These are phyloP conservation scores for Gracilaria caudata DNA, from an alignment of 23 red algal genomes.

Conservation along the genomic window DNA sequence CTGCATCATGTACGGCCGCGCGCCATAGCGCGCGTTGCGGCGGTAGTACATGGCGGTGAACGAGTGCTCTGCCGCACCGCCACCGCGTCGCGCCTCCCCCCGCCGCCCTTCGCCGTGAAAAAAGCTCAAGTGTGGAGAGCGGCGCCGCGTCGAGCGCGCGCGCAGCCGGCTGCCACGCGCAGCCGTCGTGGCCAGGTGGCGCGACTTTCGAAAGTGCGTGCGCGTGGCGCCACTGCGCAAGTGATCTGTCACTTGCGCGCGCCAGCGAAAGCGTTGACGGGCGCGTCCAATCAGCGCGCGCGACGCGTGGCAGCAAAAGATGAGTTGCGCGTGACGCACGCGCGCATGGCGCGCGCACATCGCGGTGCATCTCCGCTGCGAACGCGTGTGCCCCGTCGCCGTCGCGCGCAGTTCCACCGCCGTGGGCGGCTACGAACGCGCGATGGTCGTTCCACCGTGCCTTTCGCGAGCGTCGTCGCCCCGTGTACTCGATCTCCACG, in stretches of 20 bases:
- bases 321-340: background rate
- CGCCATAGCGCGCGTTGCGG: conserved; percentile 14
- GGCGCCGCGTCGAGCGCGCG: background rate
- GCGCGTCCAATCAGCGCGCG: background rate
- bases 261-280: background rate
- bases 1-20: conserved; percentile 2
- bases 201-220: background rate
- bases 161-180: too few relatives aligned
- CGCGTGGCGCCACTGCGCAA: background rate
- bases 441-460: background rate
- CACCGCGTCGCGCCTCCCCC: too few relatives aligned
- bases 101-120: too few relatives aligned
- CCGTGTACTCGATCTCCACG: background rate
- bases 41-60: background rate
- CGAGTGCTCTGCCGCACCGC: too few relatives aligned
- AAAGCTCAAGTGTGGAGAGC: too few relatives aligned
- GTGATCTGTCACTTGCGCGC: background rate
- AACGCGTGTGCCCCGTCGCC: background rate
- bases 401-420: background rate
- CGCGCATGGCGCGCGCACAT: background rate
- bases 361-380: too few relatives aligned
- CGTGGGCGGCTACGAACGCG: background rate
- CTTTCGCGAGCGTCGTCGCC: background rate
- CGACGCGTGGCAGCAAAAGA: background rate
- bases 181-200: background rate